phyloP scores from a whole-genome alignment of 331 rosid species.

The Pyrus hybrid region DNA sequence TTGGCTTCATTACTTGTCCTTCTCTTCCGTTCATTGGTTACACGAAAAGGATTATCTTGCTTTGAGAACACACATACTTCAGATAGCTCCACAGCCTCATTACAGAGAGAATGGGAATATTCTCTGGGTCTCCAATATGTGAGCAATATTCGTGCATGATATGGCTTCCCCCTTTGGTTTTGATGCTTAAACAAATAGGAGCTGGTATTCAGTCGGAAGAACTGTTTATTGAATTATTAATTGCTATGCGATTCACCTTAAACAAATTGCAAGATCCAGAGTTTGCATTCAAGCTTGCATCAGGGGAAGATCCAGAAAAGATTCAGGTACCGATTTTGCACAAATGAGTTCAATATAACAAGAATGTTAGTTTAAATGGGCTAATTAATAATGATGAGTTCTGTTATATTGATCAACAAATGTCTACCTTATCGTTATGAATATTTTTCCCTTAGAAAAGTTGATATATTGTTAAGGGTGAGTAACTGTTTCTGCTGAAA shows the following conservation, averaged over 20 bases:
- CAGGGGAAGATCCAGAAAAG: conserved; percentile 40
- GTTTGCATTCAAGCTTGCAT: conserved; percentile 48
- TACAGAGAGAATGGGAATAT: conserved; percentile 74
- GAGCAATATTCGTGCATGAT: conserved; percentile 59
- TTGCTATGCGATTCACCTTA: conserved; percentile 55
- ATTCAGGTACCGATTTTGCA: conserved; percentile 59
- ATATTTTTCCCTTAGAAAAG: too few species aligned
- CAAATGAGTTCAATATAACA: not conserved
- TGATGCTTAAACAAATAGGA: conserved; percentile 39
- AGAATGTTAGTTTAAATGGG: not conserved
- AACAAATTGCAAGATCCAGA: conserved; percentile 85
- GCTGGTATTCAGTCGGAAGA: conserved; percentile 25
- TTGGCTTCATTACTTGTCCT: conserved; percentile 64
- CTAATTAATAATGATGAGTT: not conserved
- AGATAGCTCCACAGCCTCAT: conserved; percentile 33
- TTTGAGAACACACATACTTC: conserved; percentile 16
- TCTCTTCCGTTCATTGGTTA: conserved; percentile 64
- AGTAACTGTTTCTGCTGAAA: not conserved
- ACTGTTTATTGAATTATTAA: conserved; percentile 25
- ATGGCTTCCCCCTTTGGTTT: conserved; percentile 84
- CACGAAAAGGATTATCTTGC: conserved; percentile 38
- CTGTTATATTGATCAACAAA: not conserved
- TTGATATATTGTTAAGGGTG: not conserved
- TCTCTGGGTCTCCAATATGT: conserved; percentile 57
- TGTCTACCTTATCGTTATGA: not conserved